phyloP scores from a whole-genome alignment of 148 eudicot species.

The Limonium bicolor region DNA sequence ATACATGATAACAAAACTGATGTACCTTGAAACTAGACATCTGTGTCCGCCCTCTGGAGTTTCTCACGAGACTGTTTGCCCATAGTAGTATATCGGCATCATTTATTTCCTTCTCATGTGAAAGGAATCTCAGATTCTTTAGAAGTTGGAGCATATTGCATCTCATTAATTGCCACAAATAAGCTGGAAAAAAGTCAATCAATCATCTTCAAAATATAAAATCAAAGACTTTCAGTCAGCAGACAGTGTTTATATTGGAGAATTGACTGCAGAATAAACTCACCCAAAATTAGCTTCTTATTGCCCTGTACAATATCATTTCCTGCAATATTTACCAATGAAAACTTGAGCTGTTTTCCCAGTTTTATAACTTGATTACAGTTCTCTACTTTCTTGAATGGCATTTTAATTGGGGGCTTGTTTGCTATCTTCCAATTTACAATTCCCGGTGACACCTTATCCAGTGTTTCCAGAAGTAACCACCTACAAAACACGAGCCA shows the following conservation, averaged over 20 bases:
- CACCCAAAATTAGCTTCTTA: constrained; percentile 89
- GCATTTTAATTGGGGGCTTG: constrained; percentile 98
- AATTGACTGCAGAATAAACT: no score
- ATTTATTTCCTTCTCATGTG: constrained; percentile 81
- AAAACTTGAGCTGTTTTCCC: constrained; percentile 95
- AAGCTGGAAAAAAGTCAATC: constrained; percentile 46
- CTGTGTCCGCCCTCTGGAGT: constrained; percentile 48
- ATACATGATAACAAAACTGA: no score
- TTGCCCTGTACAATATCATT: constrained; percentile 98
- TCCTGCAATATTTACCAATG: constrained; percentile 96
- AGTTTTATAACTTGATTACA: constrained; percentile 96
- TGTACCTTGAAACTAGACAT: constrained; percentile 96
- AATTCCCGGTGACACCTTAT: constrained; percentile 87
- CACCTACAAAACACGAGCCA: constrained; percentile 50
- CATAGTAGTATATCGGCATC: constrained; percentile 89
- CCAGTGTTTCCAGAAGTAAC: constrained; percentile 85
- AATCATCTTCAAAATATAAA: neutral
- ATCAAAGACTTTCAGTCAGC: no score
- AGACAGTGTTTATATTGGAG: no score
- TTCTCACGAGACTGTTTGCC: constrained; percentile 74
- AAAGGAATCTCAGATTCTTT: constrained; percentile 76
- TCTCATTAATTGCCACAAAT: constrained; percentile 97
- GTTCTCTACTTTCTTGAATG: constrained; percentile 94
- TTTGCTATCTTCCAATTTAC: constrained; percentile 91
- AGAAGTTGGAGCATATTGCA: constrained; percentile 90